These are phyloP conservation scores for Pholiota microspora DNA, from an alignment of 768 basidiomycete species.

Conservation along the genomic window DNA sequence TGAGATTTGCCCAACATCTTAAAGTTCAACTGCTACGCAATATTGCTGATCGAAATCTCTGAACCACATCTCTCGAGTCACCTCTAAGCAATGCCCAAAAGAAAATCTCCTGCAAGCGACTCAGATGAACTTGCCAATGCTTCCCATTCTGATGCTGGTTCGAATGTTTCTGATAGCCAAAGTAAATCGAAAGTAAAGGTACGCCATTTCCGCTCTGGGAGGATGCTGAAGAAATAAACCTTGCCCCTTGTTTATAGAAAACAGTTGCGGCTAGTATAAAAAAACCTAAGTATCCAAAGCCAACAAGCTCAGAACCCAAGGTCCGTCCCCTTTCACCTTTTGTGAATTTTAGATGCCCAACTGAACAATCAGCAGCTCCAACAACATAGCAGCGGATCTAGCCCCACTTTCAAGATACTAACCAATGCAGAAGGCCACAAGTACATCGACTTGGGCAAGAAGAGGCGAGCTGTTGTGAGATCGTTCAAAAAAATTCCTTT, in stretches of 20 bases:
- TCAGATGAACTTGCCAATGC: not conserved
- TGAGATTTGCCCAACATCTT: too few relatives aligned
- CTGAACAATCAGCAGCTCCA: too few relatives aligned
- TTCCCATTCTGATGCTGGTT: not conserved
- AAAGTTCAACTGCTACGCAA: not conserved
- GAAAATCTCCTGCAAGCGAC: conserved; percentile 4
- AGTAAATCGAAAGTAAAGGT: not conserved
- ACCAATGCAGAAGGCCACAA: conserved; percentile 40
- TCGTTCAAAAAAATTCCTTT: conserved; percentile 49
- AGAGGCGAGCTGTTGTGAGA: conserved; percentile 60
- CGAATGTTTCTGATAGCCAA: not conserved
- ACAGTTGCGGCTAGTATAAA: not conserved
- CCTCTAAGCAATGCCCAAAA: conserved; percentile 17
- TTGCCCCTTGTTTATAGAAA: not conserved
- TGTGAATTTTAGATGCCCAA: not conserved
- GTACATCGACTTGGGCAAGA: conserved; percentile 73
- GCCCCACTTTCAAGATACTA: conserved; percentile 23
- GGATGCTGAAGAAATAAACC: not conserved
- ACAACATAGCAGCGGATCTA: too few relatives aligned
- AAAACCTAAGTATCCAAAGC: not conserved
- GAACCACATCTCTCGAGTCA: too few relatives aligned
- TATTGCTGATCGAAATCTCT: too few relatives aligned
- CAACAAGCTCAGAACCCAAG: not conserved
- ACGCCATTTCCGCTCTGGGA: not conserved
- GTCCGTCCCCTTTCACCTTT: not conserved